Evolutionary conservation across 495 filamentous ascomycete species (phyloP).

Genomic region (Cryomyces antarcticus): DNA sequence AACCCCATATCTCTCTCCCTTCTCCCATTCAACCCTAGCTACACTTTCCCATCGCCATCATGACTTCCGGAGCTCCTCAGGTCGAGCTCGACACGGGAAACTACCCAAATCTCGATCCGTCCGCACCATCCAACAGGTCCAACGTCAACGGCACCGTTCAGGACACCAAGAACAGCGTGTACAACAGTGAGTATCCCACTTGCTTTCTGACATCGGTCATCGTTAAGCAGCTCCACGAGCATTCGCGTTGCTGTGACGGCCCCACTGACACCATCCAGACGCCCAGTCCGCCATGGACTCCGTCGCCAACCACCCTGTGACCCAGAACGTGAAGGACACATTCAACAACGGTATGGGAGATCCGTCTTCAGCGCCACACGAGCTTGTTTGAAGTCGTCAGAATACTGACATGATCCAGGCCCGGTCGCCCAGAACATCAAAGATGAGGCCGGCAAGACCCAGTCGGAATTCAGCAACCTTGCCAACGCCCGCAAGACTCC

Average conservation of each 20-base stretch:
- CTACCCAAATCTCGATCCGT: constrained; percentile 10
- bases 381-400: background rate
- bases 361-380: too few species aligned
- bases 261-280: constrained; percentile 8
- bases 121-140: background rate
- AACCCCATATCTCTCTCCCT: background rate
- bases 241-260: background rate
- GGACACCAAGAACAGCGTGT: constrained; percentile 11
- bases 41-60: background rate
- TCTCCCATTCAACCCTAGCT: background rate
- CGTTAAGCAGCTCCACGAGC: background rate
- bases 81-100: background rate
- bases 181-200: constrained; percentile 16
- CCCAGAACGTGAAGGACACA: constrained; percentile 14
- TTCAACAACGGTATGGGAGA: constrained; percentile 18
- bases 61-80: background rate
- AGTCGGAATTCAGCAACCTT: constrained; percentile 53
- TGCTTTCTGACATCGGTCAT: constrained; percentile 5
- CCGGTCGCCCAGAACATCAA: constrained; percentile 62
- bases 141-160: constrained; percentile 3
- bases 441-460: constrained; percentile 48
- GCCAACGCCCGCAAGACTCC: constrained; percentile 50
- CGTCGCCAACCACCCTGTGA: constrained; percentile 17
- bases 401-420: constrained; percentile 18
- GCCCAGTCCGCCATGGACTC: constrained; percentile 19